Evolutionary conservation across 176 grass and related monocot genomes (phyloP).

Genomic region (Triticum turgidum): DNA sequence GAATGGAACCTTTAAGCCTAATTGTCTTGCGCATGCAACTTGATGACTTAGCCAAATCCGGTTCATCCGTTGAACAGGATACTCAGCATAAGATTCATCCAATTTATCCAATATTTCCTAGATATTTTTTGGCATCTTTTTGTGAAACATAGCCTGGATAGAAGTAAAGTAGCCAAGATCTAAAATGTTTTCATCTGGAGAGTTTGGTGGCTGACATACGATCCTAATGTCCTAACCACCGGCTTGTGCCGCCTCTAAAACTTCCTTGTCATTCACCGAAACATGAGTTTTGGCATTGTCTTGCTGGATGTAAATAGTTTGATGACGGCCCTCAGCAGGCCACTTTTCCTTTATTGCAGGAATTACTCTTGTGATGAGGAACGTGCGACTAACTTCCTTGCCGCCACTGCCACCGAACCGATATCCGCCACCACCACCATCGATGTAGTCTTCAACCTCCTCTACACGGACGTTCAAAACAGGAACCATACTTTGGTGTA

Average conservation of each 20-base stretch:
- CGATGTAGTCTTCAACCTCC: background rate
- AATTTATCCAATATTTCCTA: background rate
- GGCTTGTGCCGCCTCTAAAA: too few relatives aligned
- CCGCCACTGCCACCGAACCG: background rate
- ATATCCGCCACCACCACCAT: background rate
- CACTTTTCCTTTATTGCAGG: too few relatives aligned
- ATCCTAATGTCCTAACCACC: too few relatives aligned
- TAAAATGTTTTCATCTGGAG: background rate
- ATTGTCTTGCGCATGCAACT: background rate
- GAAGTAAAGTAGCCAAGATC: background rate
- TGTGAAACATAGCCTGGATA: too few relatives aligned
- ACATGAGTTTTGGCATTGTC: too few relatives aligned
- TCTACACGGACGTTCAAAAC: background rate
- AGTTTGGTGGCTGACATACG: too few relatives aligned
- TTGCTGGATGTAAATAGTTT: too few relatives aligned
- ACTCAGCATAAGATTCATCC: background rate
- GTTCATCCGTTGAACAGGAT: background rate
- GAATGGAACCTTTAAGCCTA: background rate
- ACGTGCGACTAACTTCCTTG: too few relatives aligned
- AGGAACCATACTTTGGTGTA: background rate
- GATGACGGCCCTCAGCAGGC: too few relatives aligned
- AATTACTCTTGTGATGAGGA: too few relatives aligned
- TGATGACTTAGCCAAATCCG: background rate
- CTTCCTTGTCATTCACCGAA: too few relatives aligned
- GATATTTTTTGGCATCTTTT: background rate